phyloP scores from a whole-genome alignment of 1,284 basidiomycete genomes.

The Calocybe gambosa region DNA sequence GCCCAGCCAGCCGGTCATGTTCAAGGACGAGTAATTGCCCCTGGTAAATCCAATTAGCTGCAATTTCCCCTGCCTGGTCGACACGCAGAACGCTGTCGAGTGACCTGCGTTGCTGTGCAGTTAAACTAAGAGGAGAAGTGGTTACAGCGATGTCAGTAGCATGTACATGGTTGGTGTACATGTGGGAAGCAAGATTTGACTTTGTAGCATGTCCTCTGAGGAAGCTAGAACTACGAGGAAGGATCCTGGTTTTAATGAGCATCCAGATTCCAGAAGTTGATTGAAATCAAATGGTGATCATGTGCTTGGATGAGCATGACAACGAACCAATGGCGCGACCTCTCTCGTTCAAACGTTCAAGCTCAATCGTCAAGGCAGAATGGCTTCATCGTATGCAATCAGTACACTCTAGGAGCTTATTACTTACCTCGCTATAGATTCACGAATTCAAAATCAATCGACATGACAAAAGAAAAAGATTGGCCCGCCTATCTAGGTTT shows the following conservation, averaged over 20 bases:
- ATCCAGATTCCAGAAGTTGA: constrained; percentile 1
- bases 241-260: constrained; percentile 4
- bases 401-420: not conserved
- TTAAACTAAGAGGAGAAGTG: constrained; percentile 44
- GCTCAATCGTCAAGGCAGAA: constrained; percentile 14
- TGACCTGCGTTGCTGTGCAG: constrained; percentile 38
- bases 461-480: constrained; percentile 59
- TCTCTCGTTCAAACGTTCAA: no score
- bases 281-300: no score
- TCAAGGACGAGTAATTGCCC: constrained; percentile 76
- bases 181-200: constrained; percentile 24
- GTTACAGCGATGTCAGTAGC: constrained; percentile 32
- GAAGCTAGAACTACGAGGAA: constrained; percentile 1
- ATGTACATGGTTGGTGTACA: constrained; percentile 30
- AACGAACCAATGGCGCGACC: no score
- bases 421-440: constrained; percentile 36
- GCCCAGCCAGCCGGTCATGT: constrained; percentile 52
- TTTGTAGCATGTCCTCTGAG: constrained; percentile 7
- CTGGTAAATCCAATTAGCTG: constrained; percentile 89
- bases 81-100: constrained; percentile 72
- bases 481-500: constrained; percentile 61
- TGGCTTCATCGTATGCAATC: constrained; percentile 29
- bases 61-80: constrained; percentile 90
- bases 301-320: not conserved
- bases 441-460: constrained; percentile 47